Conservation (phyloP, 139 green algal genomes). For the Chlamydomonas sp. region DNA sequence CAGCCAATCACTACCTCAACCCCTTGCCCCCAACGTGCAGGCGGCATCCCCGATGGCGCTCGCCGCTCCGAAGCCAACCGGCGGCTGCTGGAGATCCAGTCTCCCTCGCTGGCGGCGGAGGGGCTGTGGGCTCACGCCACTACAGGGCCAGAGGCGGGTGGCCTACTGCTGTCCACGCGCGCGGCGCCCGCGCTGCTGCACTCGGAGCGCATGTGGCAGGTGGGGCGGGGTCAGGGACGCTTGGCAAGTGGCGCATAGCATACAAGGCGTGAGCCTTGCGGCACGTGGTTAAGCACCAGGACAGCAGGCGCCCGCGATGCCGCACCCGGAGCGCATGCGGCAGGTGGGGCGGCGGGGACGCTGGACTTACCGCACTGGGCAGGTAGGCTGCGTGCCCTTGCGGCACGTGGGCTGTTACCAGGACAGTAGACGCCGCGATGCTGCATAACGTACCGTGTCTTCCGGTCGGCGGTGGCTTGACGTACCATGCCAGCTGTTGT, state of each 20-base stretch:
- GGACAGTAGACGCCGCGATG: too few species aligned
- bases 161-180: conserved; percentile 61
- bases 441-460: too few species aligned
- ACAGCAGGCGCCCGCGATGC: too few species aligned
- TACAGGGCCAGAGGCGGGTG: conserved; percentile 52
- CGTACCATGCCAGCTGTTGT: too few species aligned
- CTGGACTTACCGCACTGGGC: too few species aligned
- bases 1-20: neutral
- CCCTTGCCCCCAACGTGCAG: neutral
- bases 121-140: conserved; percentile 65
- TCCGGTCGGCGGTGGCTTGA: too few species aligned
- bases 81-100: conserved; percentile 51
- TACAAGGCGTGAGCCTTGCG: too few species aligned
- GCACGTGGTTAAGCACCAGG: too few species aligned
- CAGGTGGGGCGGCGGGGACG: too few species aligned
- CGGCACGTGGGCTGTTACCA: too few species aligned
- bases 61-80: conserved; percentile 45
- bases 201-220: conserved; percentile 54
- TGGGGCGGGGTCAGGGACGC: neutral
- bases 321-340: too few species aligned
- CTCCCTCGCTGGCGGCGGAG: conserved; percentile 49
- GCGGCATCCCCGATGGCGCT: neutral
- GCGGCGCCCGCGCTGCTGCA: conserved; percentile 33
- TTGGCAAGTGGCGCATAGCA: neutral
- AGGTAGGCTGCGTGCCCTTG: too few species aligned